These are phyloP conservation scores for Pleurotus salmoneostramineus DNA, from an alignment of 768 basidiomycete genomes.

Conservation along the genomic window DNA sequence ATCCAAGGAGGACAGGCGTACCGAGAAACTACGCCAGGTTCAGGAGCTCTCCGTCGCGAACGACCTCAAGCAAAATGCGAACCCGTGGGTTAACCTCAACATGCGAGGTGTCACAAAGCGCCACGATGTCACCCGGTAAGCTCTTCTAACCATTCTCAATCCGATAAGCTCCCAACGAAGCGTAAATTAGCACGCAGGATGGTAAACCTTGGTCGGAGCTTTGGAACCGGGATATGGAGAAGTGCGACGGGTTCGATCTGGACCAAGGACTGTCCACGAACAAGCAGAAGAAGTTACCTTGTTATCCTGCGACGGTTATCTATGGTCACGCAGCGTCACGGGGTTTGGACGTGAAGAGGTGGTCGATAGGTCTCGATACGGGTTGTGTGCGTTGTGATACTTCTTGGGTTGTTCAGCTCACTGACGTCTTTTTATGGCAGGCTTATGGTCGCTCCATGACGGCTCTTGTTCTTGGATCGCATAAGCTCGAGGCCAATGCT, in stretches of 20 bases:
- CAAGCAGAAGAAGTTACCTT: constrained; percentile 38
- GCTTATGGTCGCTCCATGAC: constrained; percentile 61
- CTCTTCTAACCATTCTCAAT: neutral
- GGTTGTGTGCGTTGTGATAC: constrained; percentile 65
- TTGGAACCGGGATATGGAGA: constrained; percentile 66
- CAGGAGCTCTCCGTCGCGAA: constrained; percentile 70
- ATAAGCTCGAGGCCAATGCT: neutral
- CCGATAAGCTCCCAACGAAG: neutral
- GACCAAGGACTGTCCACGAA: constrained; percentile 14
- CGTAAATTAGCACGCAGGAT: constrained; percentile 22
- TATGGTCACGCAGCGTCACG: constrained; percentile 85
- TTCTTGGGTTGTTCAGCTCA: neutral
- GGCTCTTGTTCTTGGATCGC: constrained; percentile 55
- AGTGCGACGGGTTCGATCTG: constrained; percentile 49
- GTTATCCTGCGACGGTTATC: constrained; percentile 72
- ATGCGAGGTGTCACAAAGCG: constrained; percentile 54
- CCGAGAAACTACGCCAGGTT: constrained; percentile 36
- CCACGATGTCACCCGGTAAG: constrained; percentile 40
- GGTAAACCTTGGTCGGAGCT: constrained; percentile 75
- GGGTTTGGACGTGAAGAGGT: constrained; percentile 78
- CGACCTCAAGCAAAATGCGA: constrained; percentile 69
- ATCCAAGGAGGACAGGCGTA: constrained; percentile 12
- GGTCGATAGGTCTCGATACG: constrained; percentile 82
- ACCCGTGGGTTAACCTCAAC: constrained; percentile 76
- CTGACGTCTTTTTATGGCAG: constrained; percentile 18